Evolutionary conservation across 1,139 yeast genomes (phyloP).

Genomic region (Scheffersomyces illinoinensis): DNA sequence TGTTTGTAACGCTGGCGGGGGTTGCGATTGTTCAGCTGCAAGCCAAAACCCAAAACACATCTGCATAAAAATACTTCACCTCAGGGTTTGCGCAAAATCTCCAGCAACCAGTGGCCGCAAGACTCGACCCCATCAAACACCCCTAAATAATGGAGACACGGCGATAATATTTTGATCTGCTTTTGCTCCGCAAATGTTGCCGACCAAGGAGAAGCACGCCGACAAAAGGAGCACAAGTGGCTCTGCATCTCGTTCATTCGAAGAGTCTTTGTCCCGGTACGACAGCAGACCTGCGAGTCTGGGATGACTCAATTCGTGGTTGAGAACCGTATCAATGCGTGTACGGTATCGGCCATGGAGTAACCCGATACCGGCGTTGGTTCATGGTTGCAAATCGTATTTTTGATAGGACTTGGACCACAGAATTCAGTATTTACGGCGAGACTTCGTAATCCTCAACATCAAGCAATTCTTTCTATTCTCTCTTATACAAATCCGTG

Average conservation of each 20-base stretch:
- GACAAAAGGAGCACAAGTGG: neutral
- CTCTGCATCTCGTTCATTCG: neutral
- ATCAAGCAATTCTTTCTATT: no score
- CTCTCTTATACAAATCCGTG: no score
- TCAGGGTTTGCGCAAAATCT: neutral
- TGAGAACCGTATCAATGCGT: neutral
- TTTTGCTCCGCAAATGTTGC: neutral
- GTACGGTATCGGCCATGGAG: neutral
- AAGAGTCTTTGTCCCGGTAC: neutral
- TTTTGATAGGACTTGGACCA: no score
- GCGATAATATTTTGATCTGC: neutral
- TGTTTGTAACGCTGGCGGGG: neutral
- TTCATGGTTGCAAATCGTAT: neutral
- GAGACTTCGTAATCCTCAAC: no score
- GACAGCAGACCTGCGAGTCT: neutral
- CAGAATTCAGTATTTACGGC: no score
- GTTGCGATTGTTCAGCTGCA: neutral
- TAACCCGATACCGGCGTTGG: neutral
- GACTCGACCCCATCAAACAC: neutral
- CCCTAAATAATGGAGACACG: no score
- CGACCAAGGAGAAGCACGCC: neutral
- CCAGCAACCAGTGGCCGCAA: neutral
- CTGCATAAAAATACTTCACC: neutral
- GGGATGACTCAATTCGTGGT: neutral
- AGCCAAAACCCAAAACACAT: neutral